A percentile compares a stretch with the other conserved stretches of the same genome.
phyloP scores from a whole-genome alignment of 345 rosid species.

The Mangifera indica region DNA sequence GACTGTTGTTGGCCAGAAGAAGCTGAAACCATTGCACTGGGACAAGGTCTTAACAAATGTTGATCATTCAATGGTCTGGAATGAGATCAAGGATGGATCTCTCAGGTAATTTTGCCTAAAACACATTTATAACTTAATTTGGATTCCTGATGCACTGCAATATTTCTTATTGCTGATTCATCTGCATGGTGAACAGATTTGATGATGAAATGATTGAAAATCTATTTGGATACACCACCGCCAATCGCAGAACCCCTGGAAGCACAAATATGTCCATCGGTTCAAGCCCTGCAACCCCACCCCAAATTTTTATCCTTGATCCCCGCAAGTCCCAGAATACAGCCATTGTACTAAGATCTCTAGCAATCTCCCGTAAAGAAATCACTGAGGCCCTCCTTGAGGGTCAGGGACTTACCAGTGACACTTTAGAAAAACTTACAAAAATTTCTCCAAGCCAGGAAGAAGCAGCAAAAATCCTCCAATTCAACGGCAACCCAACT shows the following conservation, averaged over 20 bases:
- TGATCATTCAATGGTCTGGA: slow-evolving; percentile 70
- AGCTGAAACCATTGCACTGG: slow-evolving; percentile 63
- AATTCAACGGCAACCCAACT: slow-evolving; percentile 46
- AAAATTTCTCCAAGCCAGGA: slow-evolving; percentile 68
- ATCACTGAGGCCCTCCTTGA: slow-evolving; percentile 46
- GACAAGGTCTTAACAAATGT: slow-evolving; percentile 55
- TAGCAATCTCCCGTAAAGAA: slow-evolving; percentile 39
- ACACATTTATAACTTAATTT: background rate
- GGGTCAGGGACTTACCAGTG: slow-evolving; percentile 50
- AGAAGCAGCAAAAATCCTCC: slow-evolving; percentile 56
- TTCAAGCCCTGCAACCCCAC: slow-evolving; percentile 26
- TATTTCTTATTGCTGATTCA: slow-evolving; percentile 9
- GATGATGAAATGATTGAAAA: slow-evolving; percentile 53
- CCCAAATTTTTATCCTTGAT: slow-evolving; percentile 49
- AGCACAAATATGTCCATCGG: slow-evolving; percentile 13
- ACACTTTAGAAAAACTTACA: slow-evolving; percentile 65
- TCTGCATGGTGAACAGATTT: slow-evolving; percentile 33
- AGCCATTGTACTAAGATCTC: slow-evolving; percentile 56
- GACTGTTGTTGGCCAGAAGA: slow-evolving; percentile 31
- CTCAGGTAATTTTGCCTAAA: slow-evolving; percentile 35
- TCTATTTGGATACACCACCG: slow-evolving; percentile 42
- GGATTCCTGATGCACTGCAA: background rate
- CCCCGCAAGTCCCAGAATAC: slow-evolving; percentile 56
- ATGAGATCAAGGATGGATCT: slow-evolving; percentile 58
- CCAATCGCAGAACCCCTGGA: slow-evolving; percentile 18